Base-by-base conservation (phyloP, 1,139 yeast species). In the Groenewaldozyma auringiensis region DNA sequence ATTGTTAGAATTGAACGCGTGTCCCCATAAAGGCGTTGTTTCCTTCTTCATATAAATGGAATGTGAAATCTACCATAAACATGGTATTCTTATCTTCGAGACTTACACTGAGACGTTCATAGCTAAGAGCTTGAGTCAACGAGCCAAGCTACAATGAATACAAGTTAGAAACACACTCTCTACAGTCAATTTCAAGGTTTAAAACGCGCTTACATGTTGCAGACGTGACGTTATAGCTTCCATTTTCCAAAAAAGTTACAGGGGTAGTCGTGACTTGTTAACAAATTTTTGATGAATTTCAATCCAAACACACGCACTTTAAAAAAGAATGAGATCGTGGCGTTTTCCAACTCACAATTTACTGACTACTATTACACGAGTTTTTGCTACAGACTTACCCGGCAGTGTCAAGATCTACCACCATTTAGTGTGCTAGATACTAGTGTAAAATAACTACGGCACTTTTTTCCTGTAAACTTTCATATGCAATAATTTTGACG, bases 101-200 rank as follows among this genome's bases (percentile, higher is more conserved):
- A 61, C 67, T 42, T 53, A 63, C 66, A 55, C 71, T 74, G 50
- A 78, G 57, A 54, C 78, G 70, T 22, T 78, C 83, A 37, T 76
- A 55, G 53, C 67, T 76, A 53, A 79, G 64, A 51, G 76, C 65
- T 43, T 78, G 81, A 22, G 77, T 56, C 37, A 78, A 52, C 50
- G 66, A 73, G 25, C 73, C 56, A 47, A 72, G 59, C 72, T 68
- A 46, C 3, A 40, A 25, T 25, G 11, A 11, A 25, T 11, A 25
- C 29, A 25, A 25, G 29, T 25, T 11, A n/a, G n/a, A n/a, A n/a
- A n/a, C n/a, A n/a, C n/a, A n/a, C n/a, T n/a, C n/a, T n/a, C n/a
- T n/a, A n/a, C n/a, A n/a, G n/a, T n/a, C n/a, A n/a, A n/a, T n/a
- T n/a, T n/a, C n/a, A n/a, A n/a, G n/a, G n/a, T 25, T 25, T 25